phyloP scores from a whole-genome alignment of 352 stramenopile species.

The Globisporangium acanthophoron region DNA sequence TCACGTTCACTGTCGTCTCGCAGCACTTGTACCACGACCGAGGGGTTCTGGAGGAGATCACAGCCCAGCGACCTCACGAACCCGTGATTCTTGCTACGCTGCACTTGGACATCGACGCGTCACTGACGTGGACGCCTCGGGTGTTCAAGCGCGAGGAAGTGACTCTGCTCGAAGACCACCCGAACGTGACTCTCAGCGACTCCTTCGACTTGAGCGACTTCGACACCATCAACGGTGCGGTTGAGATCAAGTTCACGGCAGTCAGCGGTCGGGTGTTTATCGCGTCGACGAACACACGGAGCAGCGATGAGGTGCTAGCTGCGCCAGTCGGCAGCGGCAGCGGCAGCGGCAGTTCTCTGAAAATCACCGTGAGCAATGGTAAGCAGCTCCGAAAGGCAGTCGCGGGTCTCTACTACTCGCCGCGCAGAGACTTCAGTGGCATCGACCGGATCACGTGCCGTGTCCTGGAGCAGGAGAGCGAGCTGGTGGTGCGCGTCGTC shows the following conservation, averaged over 20 bases:
- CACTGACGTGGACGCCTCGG: neutral
- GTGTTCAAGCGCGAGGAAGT: constrained; percentile 2
- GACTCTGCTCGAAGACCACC: constrained; percentile 7
- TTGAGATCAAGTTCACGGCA: constrained; percentile 8
- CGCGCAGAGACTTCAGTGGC: constrained; percentile 10
- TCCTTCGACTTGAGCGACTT: constrained; percentile 4
- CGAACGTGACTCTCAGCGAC: constrained; percentile 2
- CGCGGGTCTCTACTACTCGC: constrained; percentile 10
- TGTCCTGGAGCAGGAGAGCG: neutral
- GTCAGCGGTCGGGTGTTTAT: constrained; percentile 7
- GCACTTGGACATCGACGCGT: constrained; percentile 6
- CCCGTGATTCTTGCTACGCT: constrained; percentile 4
- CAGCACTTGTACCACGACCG: neutral
- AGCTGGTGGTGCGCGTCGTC: constrained; percentile 9
- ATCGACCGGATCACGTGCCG: constrained; percentile 7
- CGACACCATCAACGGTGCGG: neutral
- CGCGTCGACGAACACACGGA: neutral
- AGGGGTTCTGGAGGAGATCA: neutral
- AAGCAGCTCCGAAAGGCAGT: constrained; percentile 4
- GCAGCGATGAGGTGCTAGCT: neutral
- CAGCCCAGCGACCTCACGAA: neutral
- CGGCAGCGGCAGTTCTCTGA: constrained; percentile 1
- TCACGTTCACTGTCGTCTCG: constrained; percentile 11
- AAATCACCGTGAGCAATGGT: constrained; percentile 1
- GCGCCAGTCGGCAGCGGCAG: neutral